These are phyloP conservation scores for Fusarium xyrophilum DNA, from an alignment of 2,329 filamentous ascomycete genomes.

Conservation along the genomic window DNA sequence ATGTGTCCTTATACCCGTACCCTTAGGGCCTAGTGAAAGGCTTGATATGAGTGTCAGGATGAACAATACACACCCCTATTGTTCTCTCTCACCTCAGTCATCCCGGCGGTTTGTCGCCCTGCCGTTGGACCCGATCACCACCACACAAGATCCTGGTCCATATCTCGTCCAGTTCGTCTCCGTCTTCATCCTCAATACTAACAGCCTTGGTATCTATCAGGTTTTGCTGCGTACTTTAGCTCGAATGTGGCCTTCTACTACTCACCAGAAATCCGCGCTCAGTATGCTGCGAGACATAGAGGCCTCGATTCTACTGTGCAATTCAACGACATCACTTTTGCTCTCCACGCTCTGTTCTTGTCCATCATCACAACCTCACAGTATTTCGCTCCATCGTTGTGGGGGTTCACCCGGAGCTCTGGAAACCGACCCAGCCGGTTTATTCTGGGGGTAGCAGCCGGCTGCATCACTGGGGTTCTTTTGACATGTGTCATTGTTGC, in stretches of 20 bases:
- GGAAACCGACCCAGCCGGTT: slow-evolving; percentile 64
- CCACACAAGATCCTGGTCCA: slow-evolving; percentile 12
- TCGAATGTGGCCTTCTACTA: slow-evolving; percentile 80
- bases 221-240: slow-evolving; percentile 77
- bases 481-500: slow-evolving; percentile 57
- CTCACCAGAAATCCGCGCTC: slow-evolving; percentile 75
- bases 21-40: neutral
- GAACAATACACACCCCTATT: slow-evolving; percentile 18
- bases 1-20: slow-evolving; percentile 3
- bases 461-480: slow-evolving; percentile 68
- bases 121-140: slow-evolving; percentile 19
- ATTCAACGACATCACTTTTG: slow-evolving; percentile 90
- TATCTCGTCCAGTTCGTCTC: neutral
- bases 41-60: slow-evolving; percentile 29
- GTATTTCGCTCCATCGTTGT: slow-evolving; percentile 72
- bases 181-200: slow-evolving; percentile 10
- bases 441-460: slow-evolving; percentile 73
- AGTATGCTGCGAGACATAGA: slow-evolving; percentile 83
- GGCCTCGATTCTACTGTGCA: slow-evolving; percentile 82
- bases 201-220: slow-evolving; percentile 45
- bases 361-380: slow-evolving; percentile 79
- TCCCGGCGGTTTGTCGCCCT: slow-evolving; percentile 12
- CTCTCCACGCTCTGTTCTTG: slow-evolving; percentile 77
- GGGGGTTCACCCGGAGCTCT: slow-evolving; percentile 73
- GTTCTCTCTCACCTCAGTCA: neutral